Conservation (phyloP, 768 basidiomycete species). For the Lentinula detonsa region DNA sequence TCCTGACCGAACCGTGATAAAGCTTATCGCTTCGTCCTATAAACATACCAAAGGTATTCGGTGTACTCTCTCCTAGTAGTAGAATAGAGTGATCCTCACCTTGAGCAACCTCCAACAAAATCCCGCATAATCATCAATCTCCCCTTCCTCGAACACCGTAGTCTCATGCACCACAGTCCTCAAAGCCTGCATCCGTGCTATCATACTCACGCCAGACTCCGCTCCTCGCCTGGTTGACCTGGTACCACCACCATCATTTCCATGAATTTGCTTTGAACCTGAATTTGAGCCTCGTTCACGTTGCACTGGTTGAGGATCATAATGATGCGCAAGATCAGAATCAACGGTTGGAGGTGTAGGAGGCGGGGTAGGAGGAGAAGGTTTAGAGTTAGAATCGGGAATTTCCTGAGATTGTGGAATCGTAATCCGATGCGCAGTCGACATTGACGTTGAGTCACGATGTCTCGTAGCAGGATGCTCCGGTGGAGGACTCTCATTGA, state of each 20-base stretch:
- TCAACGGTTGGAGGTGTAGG: slow-evolving; percentile 33
- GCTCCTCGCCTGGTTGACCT: slow-evolving; percentile 10
- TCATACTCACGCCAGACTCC: slow-evolving; percentile 59
- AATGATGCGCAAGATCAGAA: slow-evolving; percentile 32
- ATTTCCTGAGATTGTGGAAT: no score
- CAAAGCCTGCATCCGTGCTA: slow-evolving; percentile 63
- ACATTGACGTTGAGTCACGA: not conserved
- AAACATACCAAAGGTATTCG: slow-evolving; percentile 8
- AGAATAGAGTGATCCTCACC: slow-evolving; percentile 26
- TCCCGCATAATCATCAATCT: slow-evolving; percentile 58
- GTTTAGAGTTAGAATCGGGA: not conserved
- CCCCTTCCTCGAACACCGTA: slow-evolving; percentile 58
- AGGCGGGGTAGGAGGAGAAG: slow-evolving; percentile 1
- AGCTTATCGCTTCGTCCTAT: slow-evolving; percentile 77
- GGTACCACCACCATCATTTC: not conserved
- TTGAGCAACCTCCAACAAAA: slow-evolving; percentile 59
- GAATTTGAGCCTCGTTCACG: no score
- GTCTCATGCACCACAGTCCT: slow-evolving; percentile 73
- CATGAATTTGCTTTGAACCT: not conserved
- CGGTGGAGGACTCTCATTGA: not conserved
- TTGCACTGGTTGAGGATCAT: not conserved
- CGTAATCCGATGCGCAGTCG: not conserved
- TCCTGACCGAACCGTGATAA: slow-evolving; percentile 65
- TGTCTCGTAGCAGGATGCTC: not conserved
- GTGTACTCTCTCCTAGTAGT: no score